These are phyloP conservation scores for Cruciata laevipes DNA, from an alignment of 257 asterid genomes.

Conservation along the genomic window DNA sequence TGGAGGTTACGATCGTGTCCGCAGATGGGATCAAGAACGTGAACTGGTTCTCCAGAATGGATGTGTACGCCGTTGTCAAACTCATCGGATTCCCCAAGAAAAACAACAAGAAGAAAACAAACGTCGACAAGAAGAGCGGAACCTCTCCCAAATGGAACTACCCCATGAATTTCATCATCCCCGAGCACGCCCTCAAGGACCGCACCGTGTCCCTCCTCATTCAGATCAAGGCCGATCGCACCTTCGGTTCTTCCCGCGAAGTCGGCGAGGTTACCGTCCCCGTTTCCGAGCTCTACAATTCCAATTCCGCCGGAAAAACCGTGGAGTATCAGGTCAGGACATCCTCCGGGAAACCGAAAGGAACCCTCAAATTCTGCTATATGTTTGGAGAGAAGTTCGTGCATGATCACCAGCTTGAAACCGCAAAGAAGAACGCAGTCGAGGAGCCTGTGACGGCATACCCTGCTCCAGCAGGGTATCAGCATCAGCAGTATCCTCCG, in stretches of 20 bases:
- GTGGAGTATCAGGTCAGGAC: conserved; percentile 53
- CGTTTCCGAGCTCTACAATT: conserved; percentile 37
- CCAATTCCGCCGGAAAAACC: conserved; percentile 20
- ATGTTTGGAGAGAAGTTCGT: conserved; percentile 55
- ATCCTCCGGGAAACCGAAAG: conserved; percentile 55
- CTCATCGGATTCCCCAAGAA: conserved; percentile 9
- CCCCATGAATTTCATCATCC: conserved; percentile 30
- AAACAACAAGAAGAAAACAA: conserved; percentile 23
- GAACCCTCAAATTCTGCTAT: conserved; percentile 56
- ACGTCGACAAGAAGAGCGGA: conserved; percentile 30
- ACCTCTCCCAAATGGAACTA: conserved; percentile 35
- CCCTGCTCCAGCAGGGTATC: conserved; percentile 25
- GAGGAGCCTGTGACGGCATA: conserved; percentile 49
- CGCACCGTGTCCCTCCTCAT: conserved; percentile 47
- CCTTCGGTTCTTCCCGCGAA: conserved; percentile 38
- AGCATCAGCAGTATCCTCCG: conserved; percentile 25
- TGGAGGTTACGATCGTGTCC: conserved; percentile 31
- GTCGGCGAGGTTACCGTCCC: conserved; percentile 60
- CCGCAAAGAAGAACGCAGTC: conserved; percentile 12
- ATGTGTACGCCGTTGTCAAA: conserved; percentile 24
- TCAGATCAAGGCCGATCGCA: conserved; percentile 42
- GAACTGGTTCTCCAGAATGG: conserved; percentile 29
- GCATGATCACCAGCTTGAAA: conserved; percentile 13
- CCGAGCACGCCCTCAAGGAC: conserved; percentile 48
- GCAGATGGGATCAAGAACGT: conserved; percentile 33